phyloP scores from a whole-genome alignment of 208 protist species.

The Phytomonas sp. region DNA sequence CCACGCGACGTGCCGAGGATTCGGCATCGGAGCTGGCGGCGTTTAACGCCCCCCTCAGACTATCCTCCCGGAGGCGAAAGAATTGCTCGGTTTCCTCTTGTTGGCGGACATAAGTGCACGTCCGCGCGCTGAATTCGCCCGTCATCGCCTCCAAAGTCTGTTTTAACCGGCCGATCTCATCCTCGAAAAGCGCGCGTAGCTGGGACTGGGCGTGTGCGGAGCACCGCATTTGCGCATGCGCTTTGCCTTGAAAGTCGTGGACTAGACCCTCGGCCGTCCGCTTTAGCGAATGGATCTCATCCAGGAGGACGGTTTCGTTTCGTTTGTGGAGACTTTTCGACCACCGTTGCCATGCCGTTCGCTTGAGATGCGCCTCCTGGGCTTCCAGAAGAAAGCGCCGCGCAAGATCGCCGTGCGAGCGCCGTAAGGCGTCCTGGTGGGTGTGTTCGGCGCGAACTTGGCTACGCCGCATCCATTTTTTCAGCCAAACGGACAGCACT shows the following conservation, averaged over 20 bases:
- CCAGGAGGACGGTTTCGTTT: background rate
- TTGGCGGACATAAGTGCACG: slow-evolving; percentile 40
- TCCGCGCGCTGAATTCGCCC: slow-evolving; percentile 52
- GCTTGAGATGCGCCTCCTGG: background rate
- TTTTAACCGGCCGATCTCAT: slow-evolving; percentile 32
- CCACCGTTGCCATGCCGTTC: background rate
- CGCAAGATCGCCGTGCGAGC: background rate
- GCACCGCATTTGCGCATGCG: background rate
- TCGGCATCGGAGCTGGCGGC: slow-evolving; percentile 9
- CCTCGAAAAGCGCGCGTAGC: slow-evolving; percentile 3
- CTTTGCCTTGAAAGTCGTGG: background rate
- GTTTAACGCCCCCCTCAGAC: slow-evolving; percentile 15
- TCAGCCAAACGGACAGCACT: slow-evolving; percentile 18
- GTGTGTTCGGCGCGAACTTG: background rate
- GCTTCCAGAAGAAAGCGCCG: background rate
- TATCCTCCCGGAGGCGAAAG: slow-evolving; percentile 23
- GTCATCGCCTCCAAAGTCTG: slow-evolving; percentile 39
- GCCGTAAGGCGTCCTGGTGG: background rate
- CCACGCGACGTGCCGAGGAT: background rate
- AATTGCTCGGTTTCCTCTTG: slow-evolving; percentile 37
- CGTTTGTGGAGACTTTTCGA: background rate
- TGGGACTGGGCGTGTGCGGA: background rate
- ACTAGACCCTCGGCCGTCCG: background rate
- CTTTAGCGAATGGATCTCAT: background rate
- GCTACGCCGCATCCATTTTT: slow-evolving; percentile 18